phyloP scores from a whole-genome alignment of 768 basidiomycete genomes.

The Coprinellus micaceus region DNA sequence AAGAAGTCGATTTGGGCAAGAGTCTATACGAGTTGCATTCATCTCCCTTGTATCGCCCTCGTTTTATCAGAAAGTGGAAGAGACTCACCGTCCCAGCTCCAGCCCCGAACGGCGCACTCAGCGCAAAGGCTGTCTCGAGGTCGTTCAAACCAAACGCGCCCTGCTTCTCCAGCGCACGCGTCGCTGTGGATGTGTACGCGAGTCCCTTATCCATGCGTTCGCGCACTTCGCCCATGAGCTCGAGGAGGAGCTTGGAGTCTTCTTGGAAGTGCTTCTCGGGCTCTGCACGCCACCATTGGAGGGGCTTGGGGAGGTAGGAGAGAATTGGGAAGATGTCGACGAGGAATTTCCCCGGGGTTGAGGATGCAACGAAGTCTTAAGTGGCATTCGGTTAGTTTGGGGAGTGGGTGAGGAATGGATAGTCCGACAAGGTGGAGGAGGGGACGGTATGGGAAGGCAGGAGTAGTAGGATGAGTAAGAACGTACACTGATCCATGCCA shows the following conservation, averaged over 20 bases:
- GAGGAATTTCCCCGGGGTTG: constrained; percentile 9
- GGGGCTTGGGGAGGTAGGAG: constrained; percentile 14
- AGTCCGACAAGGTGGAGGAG: neutral
- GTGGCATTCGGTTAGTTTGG: constrained; percentile 1
- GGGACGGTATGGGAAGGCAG: too few species aligned
- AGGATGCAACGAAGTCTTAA: constrained; percentile 2
- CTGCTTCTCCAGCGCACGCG: constrained; percentile 38
- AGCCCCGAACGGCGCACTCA: constrained; percentile 27
- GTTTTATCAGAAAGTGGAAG: too few species aligned
- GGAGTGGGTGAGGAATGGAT: constrained; percentile 3
- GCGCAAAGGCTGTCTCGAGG: constrained; percentile 39
- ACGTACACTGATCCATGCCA: constrained; percentile 21
- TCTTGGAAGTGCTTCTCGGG: constrained; percentile 20
- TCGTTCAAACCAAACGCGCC: constrained; percentile 38
- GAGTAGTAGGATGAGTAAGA: constrained; percentile 1
- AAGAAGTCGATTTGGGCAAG: neutral
- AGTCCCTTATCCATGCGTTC: constrained; percentile 19
- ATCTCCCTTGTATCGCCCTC: too few species aligned
- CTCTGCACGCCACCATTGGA: constrained; percentile 30
- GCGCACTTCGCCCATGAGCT: constrained; percentile 23
- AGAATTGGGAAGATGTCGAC: constrained; percentile 14
- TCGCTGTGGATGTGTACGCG: constrained; percentile 31
- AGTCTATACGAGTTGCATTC: too few species aligned
- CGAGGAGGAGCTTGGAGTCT: constrained; percentile 23
- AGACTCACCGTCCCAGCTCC: constrained; percentile 28